These are phyloP conservation scores for Penicillium crustosum DNA, from an alignment of 2,329 filamentous ascomycete species.

Conservation along the genomic window DNA sequence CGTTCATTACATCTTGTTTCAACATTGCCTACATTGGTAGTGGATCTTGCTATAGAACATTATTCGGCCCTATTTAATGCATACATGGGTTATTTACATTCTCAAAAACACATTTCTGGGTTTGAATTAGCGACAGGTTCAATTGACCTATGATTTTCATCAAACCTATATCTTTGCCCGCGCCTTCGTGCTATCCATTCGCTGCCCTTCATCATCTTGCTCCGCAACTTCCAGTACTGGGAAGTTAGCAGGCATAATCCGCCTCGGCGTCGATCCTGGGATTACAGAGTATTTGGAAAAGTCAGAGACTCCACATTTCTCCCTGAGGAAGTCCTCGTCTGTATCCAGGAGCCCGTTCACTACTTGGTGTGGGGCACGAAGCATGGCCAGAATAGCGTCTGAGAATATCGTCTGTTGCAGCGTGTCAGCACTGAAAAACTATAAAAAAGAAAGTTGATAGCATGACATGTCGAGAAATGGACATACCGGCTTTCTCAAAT, in stretches of 20 bases:
- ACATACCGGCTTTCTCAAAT: slow-evolving; percentile 62
- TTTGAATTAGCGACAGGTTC: not conserved
- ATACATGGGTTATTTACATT: not conserved
- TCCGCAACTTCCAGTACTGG: slow-evolving; percentile 72
- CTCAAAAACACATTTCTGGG: not conserved
- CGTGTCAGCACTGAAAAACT: slow-evolving; percentile 11
- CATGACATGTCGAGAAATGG: not conserved
- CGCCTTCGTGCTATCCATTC: slow-evolving; percentile 63
- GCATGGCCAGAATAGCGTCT: slow-evolving; percentile 72
- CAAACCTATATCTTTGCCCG: slow-evolving; percentile 27
- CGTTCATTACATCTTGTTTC: not conserved
- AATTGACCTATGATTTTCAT: not conserved
- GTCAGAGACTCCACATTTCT: slow-evolving; percentile 63
- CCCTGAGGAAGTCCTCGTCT: slow-evolving; percentile 77
- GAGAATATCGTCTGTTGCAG: slow-evolving; percentile 64
- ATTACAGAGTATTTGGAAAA: slow-evolving; percentile 74
- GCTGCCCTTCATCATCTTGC: slow-evolving; percentile 75
- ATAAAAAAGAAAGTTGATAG: not conserved
- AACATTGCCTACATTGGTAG: not conserved
- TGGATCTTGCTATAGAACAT: not conserved
- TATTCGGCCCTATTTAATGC: not conserved
- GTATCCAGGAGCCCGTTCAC: slow-evolving; percentile 73
- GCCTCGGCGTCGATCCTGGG: slow-evolving; percentile 60
- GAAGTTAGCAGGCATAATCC: slow-evolving; percentile 74
- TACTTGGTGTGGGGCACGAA: slow-evolving; percentile 56